Evolutionary conservation across 306 rosid species (phyloP), one percentile per base, ranked within the genome.

Genomic region (Begonia fuchsioides): DNA sequence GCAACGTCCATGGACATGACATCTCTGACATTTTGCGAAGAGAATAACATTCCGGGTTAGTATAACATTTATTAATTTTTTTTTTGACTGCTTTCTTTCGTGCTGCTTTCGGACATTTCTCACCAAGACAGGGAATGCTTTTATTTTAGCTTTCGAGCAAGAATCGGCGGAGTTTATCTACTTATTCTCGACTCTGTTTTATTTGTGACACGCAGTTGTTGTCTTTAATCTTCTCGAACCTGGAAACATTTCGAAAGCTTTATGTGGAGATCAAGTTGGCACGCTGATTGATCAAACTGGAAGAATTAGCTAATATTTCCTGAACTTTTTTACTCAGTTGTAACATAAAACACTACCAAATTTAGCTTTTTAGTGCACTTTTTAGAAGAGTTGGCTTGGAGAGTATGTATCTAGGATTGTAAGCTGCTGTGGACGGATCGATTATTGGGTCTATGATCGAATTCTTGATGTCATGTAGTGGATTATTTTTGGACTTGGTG

Each of bases 221-320:
- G 65, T 73, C 15, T 69, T 73, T 57, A 69, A 73, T 65, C 75
- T 73, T 47, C 64, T 68, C 11, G 75, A 73, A 69, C 66, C 72
- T 17, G 79, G 72, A 61, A 73, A 73, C 55, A 73, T 73, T 51
- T 68, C 75, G 3, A 69, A 65, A 65, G 79, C 79, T 15, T 54
- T 65, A 38, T 59, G 79, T 2, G 75, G 79, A 50, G 75, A 73
- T 8, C 75, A 65, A 65, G 69, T 73, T 47, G 79, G 79, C 55
- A 69, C 79, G 45, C 38, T 73, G 48, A 69, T 73, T 54, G 75
- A 68, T 68, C 69, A 61, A 40, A 62, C 50, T 3, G 70, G 75
- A 54, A 64, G 75, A 51, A 50, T 50, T 44, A 65, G 69, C 69
- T 69, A 65, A 66, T 39, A 49, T 49, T 49, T 26, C 35, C 35